Evolutionary conservation across 2,329 filamentous ascomycete species (phyloP).

Genomic region (Neofusicoccum laricinum): DNA sequence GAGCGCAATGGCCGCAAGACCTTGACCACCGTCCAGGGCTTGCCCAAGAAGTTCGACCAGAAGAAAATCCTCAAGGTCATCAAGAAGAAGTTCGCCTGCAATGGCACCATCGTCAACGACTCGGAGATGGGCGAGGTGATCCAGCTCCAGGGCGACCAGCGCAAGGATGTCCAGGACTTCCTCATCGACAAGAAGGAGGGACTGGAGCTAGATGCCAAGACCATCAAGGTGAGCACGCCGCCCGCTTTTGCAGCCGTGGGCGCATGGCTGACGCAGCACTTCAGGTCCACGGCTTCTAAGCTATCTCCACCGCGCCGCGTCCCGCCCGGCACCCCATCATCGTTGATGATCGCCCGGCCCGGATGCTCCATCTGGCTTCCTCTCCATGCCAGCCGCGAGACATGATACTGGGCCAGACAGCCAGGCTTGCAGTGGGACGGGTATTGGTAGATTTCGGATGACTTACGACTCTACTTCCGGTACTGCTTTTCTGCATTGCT

Average conservation of each 20-base stretch:
- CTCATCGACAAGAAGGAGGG: conserved; percentile 94
- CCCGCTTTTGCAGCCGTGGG: background rate
- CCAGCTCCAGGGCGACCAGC: conserved; percentile 98
- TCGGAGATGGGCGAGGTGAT: conserved; percentile 98
- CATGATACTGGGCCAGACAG: background rate
- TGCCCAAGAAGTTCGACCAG: conserved; percentile 98
- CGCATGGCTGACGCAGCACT: conserved; percentile 15
- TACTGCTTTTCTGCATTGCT: conserved; percentile 3
- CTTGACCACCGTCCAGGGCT: conserved; percentile 98
- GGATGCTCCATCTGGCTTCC: background rate
- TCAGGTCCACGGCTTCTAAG: conserved; percentile 63
- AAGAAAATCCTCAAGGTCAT: conserved; percentile 99
- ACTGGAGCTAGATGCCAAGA: conserved; percentile 90
- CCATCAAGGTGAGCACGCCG: conserved; percentile 75
- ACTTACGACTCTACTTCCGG: conserved; percentile 11
- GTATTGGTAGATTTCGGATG: background rate
- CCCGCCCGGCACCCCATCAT: conserved; percentile 4
- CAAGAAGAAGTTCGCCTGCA: conserved; percentile 99
- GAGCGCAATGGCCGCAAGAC: conserved; percentile 99
- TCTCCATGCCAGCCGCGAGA: background rate
- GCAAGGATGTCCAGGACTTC: conserved; percentile 98
- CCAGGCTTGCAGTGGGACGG: background rate
- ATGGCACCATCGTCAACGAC: conserved; percentile 98
- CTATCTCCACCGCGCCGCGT: conserved; percentile 14
- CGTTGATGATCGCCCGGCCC: background rate